A percentile compares a stretch with the other conserved stretches of the same genome.
Conservation (phyloP, 1,284 basidiomycete species). For the Wallemia mellicola region DNA sequence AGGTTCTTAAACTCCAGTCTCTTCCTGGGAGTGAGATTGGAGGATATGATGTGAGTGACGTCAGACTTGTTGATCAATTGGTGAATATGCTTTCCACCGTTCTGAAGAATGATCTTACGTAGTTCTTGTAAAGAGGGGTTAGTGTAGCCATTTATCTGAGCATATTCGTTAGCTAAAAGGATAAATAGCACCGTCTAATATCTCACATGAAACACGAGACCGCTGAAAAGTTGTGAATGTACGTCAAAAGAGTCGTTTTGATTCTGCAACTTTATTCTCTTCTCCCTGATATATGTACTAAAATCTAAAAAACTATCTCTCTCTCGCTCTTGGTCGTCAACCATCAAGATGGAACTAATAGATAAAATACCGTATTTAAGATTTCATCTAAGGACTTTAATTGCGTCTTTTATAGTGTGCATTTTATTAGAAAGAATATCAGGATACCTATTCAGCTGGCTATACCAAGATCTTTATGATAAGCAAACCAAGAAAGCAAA, state of each 20-base stretch:
- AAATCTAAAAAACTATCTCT: no score
- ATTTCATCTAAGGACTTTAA: neutral
- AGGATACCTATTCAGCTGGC: neutral
- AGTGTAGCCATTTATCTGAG: constrained; percentile 66
- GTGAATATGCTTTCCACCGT: constrained; percentile 57
- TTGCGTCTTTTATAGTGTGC: neutral
- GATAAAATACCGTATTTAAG: neutral
- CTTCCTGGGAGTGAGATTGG: constrained; percentile 63
- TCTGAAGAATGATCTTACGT: constrained; percentile 40
- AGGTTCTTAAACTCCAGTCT: constrained; percentile 57
- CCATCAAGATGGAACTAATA: neutral
- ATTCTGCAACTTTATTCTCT: neutral
- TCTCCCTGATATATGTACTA: neutral
- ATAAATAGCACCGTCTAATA: neutral
- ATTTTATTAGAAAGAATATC: neutral
- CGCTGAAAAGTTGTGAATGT: constrained; percentile 37
- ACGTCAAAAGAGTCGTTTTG: neutral
- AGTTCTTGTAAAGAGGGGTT: constrained; percentile 61
- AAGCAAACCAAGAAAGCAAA: neutral
- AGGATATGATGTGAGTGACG: constrained; percentile 68
- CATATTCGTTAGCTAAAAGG: no score
- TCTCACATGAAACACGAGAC: constrained; percentile 43
- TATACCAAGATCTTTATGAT: neutral
- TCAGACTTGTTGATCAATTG: constrained; percentile 43
- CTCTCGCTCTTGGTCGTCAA: neutral